Conservation (phyloP, 192 early-diverging fungal species). For the Backusella mclennaniae region DNA sequence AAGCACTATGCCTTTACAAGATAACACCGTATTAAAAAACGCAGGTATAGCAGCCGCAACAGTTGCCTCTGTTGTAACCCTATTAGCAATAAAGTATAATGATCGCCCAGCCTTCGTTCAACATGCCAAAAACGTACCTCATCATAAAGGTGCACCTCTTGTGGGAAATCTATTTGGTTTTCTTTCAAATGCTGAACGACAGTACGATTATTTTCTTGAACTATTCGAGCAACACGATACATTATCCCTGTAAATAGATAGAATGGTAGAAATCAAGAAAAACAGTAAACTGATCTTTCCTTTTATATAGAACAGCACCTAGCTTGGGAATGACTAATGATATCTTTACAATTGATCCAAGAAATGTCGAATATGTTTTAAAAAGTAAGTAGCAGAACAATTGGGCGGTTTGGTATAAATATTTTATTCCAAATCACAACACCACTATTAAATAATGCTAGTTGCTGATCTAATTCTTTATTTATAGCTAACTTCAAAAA, state of each 20-base stretch:
- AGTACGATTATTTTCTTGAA: neutral
- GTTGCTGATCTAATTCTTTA: neutral
- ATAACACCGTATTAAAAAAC: neutral
- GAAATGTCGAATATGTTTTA: constrained; percentile 35
- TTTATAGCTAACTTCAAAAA: constrained; percentile 35
- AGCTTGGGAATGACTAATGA: constrained; percentile 9
- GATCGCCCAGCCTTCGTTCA: constrained; percentile 26
- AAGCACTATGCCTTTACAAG: neutral
- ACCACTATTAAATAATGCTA: neutral
- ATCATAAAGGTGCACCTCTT: constrained; percentile 15
- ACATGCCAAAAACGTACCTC: neutral
- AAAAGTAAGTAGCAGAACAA: constrained; percentile 22
- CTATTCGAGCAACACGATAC: constrained; percentile 17
- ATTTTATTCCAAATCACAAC: neutral
- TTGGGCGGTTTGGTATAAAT: neutral
- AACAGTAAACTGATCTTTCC: neutral
- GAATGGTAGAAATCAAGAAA: neutral
- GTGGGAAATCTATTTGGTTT: constrained; percentile 18
- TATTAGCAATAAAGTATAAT: constrained; percentile 25
- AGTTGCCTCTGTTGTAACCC: neutral
- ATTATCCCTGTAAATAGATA: neutral
- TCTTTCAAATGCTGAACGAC: neutral
- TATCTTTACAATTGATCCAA: constrained; percentile 28
- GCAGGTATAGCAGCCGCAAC: neutral
- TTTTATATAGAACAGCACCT: constrained; percentile 11